phyloP scores from a whole-genome alignment of 2,329 filamentous ascomycete species.

The Ceratocystis alfenasii region DNA sequence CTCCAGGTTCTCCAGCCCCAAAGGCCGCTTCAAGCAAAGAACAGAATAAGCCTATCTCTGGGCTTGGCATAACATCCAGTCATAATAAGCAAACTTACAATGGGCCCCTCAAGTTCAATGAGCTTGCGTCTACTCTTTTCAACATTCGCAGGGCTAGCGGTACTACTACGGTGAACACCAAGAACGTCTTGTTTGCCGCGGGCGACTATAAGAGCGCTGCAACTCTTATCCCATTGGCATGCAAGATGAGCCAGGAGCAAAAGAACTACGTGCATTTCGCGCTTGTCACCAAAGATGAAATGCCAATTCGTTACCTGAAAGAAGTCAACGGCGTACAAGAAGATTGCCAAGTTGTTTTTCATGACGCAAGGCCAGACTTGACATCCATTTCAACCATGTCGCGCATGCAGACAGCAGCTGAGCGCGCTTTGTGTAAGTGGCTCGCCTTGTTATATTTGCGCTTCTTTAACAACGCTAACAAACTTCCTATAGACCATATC shows the following conservation, averaged over 20 bases:
- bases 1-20: slow-evolving; percentile 5
- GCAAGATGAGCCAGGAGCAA: slow-evolving; percentile 63
- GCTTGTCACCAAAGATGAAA: slow-evolving; percentile 59
- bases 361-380: slow-evolving; percentile 67
- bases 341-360: slow-evolving; percentile 52
- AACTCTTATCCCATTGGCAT: slow-evolving; percentile 66
- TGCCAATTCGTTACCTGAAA: slow-evolving; percentile 56
- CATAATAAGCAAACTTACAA: slow-evolving; percentile 39
- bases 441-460: background rate
- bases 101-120: slow-evolving; percentile 57
- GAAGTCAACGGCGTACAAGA: slow-evolving; percentile 68
- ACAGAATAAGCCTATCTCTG: background rate
- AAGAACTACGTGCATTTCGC: slow-evolving; percentile 71
- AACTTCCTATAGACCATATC: slow-evolving; percentile 45
- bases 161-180: slow-evolving; percentile 39
- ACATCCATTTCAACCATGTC: slow-evolving; percentile 54
- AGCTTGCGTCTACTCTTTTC: slow-evolving; percentile 52
- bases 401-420: slow-evolving; percentile 54
- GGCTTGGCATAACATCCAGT: background rate
- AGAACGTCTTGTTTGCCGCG: slow-evolving; percentile 68
- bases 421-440: slow-evolving; percentile 49
- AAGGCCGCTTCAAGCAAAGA: background rate
- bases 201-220: slow-evolving; percentile 62
- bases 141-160: slow-evolving; percentile 45
- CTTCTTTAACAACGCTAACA: slow-evolving; percentile 13